A percentile compares a stretch with the other conserved stretches of the same genome.
phyloP scores from a whole-genome alignment of 768 basidiomycete species.

The Tremella mesenterica region DNA sequence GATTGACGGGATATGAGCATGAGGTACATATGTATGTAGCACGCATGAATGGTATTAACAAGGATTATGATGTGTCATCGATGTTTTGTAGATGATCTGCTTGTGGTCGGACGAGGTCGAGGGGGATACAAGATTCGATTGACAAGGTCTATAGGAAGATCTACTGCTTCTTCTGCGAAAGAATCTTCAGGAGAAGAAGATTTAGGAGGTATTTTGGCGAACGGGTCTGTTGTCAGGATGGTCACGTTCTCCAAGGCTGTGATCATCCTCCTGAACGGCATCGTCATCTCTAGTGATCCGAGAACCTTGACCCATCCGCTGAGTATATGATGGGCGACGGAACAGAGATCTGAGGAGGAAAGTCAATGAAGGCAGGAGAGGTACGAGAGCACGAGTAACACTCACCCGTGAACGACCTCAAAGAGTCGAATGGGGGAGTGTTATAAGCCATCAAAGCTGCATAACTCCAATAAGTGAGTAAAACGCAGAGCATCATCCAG shows the following conservation, averaged over 20 bases:
- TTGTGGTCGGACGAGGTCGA: neutral
- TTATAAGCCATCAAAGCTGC: slow-evolving; percentile 28
- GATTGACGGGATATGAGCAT: too few species aligned
- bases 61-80: neutral
- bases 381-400: neutral
- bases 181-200: slow-evolving; percentile 9
- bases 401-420: slow-evolving; percentile 34
- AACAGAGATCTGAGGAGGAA: neutral
- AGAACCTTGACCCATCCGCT: neutral
- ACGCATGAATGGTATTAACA: neutral
- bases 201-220: slow-evolving; percentile 11
- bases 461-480: slow-evolving; percentile 37
- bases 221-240: slow-evolving; percentile 14
- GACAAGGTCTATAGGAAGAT: slow-evolving; percentile 30
- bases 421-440: slow-evolving; percentile 32
- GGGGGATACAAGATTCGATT: slow-evolving; percentile 29
- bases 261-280: neutral
- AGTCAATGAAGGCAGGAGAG: neutral
- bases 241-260: neutral
- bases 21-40: too few species aligned
- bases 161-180: slow-evolving; percentile 18
- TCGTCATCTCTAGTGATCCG: neutral
- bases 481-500: slow-evolving; percentile 39
- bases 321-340: neutral
- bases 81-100: neutral